Percentiles rank a stretch among this genome's conserved stretches.
These are phyloP conservation scores for Fragilariopsis cylindrus DNA, from an alignment of 108 stramenopile genomes.

Conservation along the genomic window DNA sequence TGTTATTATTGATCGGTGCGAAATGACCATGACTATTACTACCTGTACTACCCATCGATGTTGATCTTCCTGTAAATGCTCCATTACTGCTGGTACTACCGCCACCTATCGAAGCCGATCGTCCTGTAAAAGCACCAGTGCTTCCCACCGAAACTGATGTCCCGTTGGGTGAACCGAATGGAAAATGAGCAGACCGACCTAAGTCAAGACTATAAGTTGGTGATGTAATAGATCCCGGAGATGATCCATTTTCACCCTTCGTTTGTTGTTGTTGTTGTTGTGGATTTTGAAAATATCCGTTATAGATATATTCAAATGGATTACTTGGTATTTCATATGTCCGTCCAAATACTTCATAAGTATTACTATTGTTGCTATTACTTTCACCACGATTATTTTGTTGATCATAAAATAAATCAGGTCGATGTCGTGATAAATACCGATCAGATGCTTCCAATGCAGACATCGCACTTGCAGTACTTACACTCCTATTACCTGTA, in stretches of 20 bases:
- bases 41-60: neutral
- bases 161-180: neutral
- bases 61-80: neutral
- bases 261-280: constrained; percentile 2
- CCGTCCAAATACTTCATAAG: constrained; percentile 27
- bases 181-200: constrained; percentile 20
- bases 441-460: constrained; percentile 25
- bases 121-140: neutral
- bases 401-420: constrained; percentile 25
- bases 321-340: constrained; percentile 29
- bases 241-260: neutral
- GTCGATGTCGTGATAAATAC: constrained; percentile 36
- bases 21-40: neutral
- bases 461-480: constrained; percentile 22
- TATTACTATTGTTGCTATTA: neutral
- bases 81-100: neutral
- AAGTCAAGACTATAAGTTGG: neutral
- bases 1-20: neutral
- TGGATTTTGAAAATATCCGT: neutral
- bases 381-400: neutral
- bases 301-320: constrained; percentile 33
- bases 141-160: neutral
- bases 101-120: neutral
- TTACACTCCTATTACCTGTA: neutral
- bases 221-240: neutral